Evolutionary conservation across 768 basidiomycete species (phyloP).

Genomic region (Boletus vermiculosoides): DNA sequence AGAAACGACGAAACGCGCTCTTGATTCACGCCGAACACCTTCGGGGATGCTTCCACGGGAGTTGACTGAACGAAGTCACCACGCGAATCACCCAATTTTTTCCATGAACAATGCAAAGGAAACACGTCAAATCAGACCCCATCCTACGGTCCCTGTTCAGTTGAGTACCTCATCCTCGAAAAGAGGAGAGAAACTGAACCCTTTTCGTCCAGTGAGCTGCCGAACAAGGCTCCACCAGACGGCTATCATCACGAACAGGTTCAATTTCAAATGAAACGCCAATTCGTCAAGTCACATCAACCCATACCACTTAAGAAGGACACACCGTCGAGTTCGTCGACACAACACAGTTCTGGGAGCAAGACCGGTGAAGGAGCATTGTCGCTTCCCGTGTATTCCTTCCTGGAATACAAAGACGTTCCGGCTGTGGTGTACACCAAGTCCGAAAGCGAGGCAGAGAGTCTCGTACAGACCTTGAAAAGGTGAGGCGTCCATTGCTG

Average conservation of each 20-base stretch:
- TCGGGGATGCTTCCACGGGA: not conserved
- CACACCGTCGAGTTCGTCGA: slow-evolving; percentile 2
- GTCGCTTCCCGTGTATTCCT: slow-evolving; percentile 38
- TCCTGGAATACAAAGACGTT: slow-evolving; percentile 28
- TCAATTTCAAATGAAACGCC: not conserved
- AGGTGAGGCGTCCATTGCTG: slow-evolving; percentile 30
- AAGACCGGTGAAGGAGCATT: slow-evolving; percentile 1
- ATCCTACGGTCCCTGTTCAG: not conserved
- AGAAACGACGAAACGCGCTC: not conserved
- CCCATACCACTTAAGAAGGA: slow-evolving; percentile 1
- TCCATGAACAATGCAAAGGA: not conserved
- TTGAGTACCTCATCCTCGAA: slow-evolving; percentile 11
- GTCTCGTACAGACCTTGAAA: slow-evolving; percentile 35
- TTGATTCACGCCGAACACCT: not conserved
- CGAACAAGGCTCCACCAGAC: not conserved
- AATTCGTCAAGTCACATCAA: not conserved
- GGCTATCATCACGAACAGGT: not conserved
- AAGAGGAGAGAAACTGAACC: not conserved
- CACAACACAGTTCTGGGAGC: not conserved
- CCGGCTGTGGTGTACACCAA: slow-evolving; percentile 41
- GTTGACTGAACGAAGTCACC: not conserved
- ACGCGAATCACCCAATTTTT: not conserved
- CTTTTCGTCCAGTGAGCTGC: slow-evolving; percentile 2
- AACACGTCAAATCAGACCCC: not conserved
- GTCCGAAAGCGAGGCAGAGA: slow-evolving; percentile 43